Base-by-base conservation (phyloP, 78 protist genomes). In the Protostelium mycophagum region DNA sequence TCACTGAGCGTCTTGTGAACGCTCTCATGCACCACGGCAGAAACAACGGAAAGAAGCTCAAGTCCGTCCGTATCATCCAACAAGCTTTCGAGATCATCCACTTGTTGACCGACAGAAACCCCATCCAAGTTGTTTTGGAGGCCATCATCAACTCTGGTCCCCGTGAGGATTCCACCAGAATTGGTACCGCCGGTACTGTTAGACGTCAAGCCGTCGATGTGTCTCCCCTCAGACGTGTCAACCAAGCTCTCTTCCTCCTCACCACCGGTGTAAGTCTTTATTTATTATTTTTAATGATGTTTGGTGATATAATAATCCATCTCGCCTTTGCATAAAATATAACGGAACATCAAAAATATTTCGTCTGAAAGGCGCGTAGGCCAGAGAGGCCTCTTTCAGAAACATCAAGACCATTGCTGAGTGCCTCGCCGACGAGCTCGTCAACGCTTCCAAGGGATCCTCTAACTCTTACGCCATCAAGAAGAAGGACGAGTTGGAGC, bases 171-270 rank as follows among this genome's bases (percentile, higher is more conserved):
- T 97, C 99, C 36, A 99, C 99, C 86, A 97, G 99, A 34, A 95
- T 99, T 84, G 99, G 99, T 84, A 85, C 97, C 29, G 99, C 98
- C 88, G 99, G 99, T 96, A 98, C 98, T 25, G 99, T 97, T 89
- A 96, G 99, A 28, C 96, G 99, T 34, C 99, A 99, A 96, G 98
- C 99, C 85, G 99, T 98, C 87, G 99, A 99, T 92, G 99, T 99
- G 85, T 98, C 99, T 1, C 99, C 99, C 85, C 97, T 99, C 90
- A 99, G 99, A 91, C 98, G 99, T 38, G 99, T 99, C 85, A 98
- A 99, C 98, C 97, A 96, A 95, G 98, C 99, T 73, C 84, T 99
- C 91, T 94, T 86, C 94, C 95, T 98, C 87, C 35, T 99, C 91
- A 88, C 97, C 92, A 93, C 89, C 73, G 99, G 99, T 86, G 99